Evolutionary conservation across 176 grass and related monocot species (phyloP).

Genomic region (Areca catechu): DNA sequence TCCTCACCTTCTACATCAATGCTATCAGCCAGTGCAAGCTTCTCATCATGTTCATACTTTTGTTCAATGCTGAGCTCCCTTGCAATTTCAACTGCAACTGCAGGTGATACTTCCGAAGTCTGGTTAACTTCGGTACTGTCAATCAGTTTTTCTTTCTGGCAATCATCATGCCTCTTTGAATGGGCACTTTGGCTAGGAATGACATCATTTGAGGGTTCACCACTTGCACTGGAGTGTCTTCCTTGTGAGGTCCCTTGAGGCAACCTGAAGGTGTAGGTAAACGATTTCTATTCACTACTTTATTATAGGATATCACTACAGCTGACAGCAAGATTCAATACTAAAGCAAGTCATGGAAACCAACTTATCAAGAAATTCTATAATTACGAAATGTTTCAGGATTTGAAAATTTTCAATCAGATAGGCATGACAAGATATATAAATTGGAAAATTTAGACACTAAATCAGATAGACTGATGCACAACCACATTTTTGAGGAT

Average conservation of each 20-base stretch:
- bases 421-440: no score
- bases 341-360: no score
- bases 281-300: no score
- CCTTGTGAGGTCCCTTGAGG: slow-evolving; percentile 33
- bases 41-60: slow-evolving; percentile 40
- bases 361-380: no score
- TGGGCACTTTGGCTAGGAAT: slow-evolving; percentile 24
- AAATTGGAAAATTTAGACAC: no score
- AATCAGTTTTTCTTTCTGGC: slow-evolving; percentile 33
- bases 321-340: background rate
- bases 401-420: no score
- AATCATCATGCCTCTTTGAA: slow-evolving; percentile 30
- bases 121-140: slow-evolving; percentile 49
- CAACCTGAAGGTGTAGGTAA: slow-evolving; percentile 26
- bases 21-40: slow-evolving; percentile 47
- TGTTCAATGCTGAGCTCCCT: slow-evolving; percentile 56
- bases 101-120: slow-evolving; percentile 36
- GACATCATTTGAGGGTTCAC: slow-evolving; percentile 37
- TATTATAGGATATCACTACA: background rate
- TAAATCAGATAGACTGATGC: no score
- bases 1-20: slow-evolving; percentile 59
- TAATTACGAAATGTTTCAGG: no score
- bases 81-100: slow-evolving; percentile 29
- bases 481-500: no score
- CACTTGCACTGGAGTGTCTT: slow-evolving; percentile 22